These are phyloP conservation scores for Mycosphaerella arachidis DNA, from an alignment of 2,329 filamentous ascomycete species.

Conservation along the genomic window DNA sequence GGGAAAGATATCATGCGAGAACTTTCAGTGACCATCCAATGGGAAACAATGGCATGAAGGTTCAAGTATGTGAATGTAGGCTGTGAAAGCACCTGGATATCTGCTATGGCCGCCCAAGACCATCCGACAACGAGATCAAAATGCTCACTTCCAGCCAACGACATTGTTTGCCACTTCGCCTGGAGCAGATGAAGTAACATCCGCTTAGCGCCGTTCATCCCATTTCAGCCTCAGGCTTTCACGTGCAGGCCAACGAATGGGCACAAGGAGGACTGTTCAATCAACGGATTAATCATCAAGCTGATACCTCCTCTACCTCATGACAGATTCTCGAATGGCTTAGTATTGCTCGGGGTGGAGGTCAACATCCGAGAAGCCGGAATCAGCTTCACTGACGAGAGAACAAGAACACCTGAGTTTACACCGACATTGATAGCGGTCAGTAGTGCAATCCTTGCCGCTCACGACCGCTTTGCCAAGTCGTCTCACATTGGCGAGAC, in stretches of 20 bases:
- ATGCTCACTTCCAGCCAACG: too few relatives aligned
- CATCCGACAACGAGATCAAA: too few relatives aligned
- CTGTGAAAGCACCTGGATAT: not conserved
- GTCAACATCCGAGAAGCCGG: not conserved
- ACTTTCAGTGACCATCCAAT: too few relatives aligned
- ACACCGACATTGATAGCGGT: too few relatives aligned
- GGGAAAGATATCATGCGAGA: not conserved
- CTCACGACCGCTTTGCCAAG: too few relatives aligned
- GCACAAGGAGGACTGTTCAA: not conserved
- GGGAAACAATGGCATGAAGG: not conserved
- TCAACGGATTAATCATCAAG: not conserved
- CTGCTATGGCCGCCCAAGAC: too few relatives aligned
- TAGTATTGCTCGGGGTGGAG: not conserved
- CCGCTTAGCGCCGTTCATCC: not conserved
- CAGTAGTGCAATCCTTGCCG: too few relatives aligned
- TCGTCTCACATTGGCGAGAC: too few relatives aligned
- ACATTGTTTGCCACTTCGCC: not conserved
- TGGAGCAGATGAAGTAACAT: not conserved
- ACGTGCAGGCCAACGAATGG: not conserved
- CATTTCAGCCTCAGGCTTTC: not conserved
- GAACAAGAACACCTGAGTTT: too few relatives aligned
- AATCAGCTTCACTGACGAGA: too few relatives aligned
- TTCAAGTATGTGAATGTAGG: not conserved
- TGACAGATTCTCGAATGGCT: not conserved
- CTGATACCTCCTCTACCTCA: not conserved